Base-by-base conservation (phyloP, 148 eudicot genomes). In the Chenopodium suecicum region DNA sequence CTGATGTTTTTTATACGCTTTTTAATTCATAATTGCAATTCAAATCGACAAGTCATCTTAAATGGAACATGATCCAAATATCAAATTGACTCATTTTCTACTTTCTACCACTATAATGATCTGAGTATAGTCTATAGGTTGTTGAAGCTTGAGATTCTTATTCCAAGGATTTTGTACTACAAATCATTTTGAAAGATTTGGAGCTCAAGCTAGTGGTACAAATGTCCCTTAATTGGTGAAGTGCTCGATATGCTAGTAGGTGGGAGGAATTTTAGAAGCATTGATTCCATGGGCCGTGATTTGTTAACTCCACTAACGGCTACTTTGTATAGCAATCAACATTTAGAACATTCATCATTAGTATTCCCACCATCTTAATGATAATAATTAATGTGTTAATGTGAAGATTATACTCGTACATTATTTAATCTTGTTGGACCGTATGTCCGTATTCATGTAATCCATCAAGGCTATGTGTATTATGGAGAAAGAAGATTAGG, bases 261-360 rank as follows among this genome's bases (percentile, higher is more conserved):
- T 81, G 34, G 83, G 83, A 67, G 37, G 25, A 81, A 81, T 65
- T 66, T 66, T 48, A 70, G 65, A 81, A 48, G 65, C 67, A 76
- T 74, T 81, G 31, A 47, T 74, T 65, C 47, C 65, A 64, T 31
- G 2, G 70, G 22, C 7, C 75, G 56, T 32, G 29, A 5, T 44
- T 81, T 64, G 25, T 65, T 66, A 50, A 44, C 75, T 63, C 62
- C 64, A 67, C 79, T 81, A 81, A 73, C 74, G 48, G 9, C 69
- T 34, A 37, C 71, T 80, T 73, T 73, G 70, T 32, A 66, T 66
- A 12, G 70, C 14, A 34, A 44, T 22, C 2, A 47, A 74, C 27
- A 19, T 29, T 62, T 14, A 62, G 20, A 80, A 19, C 52, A 47
- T 27, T 48, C 78, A 81, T 81, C 48, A 81, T 81, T 81, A 81